phyloP scores from a whole-genome alignment of 805 yeast species.

The Suhomyces vadensis region DNA sequence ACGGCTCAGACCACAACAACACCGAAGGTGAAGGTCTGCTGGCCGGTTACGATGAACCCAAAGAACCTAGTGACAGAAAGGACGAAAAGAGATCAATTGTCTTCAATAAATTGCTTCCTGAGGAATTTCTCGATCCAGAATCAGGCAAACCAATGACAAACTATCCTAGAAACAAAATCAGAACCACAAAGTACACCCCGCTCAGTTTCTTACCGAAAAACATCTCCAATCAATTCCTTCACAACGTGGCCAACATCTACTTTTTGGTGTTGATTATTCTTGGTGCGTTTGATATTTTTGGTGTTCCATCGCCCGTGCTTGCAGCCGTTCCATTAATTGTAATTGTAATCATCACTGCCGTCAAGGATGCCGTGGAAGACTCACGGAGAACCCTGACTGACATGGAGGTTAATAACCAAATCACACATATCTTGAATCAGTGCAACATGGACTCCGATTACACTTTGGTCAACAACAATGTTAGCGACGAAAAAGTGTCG shows the following conservation, averaged over 20 bases:
- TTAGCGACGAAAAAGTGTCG: constrained; percentile 61
- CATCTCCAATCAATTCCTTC: constrained; percentile 64
- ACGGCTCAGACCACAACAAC: constrained; percentile 16
- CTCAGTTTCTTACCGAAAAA: constrained; percentile 86
- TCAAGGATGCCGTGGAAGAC: constrained; percentile 81
- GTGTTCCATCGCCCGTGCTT: constrained; percentile 76
- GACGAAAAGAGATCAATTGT: constrained; percentile 48
- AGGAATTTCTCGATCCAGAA: constrained; percentile 53
- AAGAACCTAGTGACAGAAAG: constrained; percentile 35
- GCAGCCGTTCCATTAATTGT: constrained; percentile 79
- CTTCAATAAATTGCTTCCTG: constrained; percentile 63
- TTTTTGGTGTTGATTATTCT: constrained; percentile 76
- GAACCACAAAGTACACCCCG: constrained; percentile 96
- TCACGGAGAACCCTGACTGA: constrained; percentile 72
- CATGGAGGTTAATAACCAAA: constrained; percentile 72
- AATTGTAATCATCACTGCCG: constrained; percentile 70
- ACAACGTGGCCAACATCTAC: constrained; percentile 85
- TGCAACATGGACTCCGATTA: constrained; percentile 32
- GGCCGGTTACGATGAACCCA: constrained; percentile 27
- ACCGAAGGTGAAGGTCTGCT: constrained; percentile 4
- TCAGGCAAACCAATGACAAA: constrained; percentile 56
- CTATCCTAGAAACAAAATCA: constrained; percentile 88
- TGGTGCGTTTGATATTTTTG: constrained; percentile 71
- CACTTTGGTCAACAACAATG: constrained; percentile 52
- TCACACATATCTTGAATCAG: constrained; percentile 59